Evolutionary conservation across 2,329 filamentous ascomycete genomes (phyloP).

Genomic region (Beauveria brongniartii): DNA sequence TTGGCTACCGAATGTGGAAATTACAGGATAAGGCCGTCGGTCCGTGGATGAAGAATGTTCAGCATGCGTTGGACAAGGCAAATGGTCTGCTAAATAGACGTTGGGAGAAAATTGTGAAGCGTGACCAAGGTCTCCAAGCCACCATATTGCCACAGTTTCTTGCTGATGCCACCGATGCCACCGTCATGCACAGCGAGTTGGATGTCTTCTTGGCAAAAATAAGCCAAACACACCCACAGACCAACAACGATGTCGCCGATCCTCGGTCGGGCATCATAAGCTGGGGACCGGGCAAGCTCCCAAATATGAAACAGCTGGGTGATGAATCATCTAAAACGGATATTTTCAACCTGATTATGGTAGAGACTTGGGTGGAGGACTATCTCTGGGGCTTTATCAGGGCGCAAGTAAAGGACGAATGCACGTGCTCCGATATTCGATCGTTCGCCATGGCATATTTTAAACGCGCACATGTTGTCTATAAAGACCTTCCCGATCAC

Average conservation of each 20-base stretch:
- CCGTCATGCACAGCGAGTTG: neutral
- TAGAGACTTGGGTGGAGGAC: slow-evolving; percentile 42
- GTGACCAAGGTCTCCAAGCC: neutral
- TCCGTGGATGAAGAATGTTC: slow-evolving; percentile 10
- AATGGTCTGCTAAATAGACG: neutral
- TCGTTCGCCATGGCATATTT: slow-evolving; percentile 28
- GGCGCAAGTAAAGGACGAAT: slow-evolving; percentile 11
- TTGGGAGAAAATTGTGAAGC: neutral
- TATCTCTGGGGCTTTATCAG: slow-evolving; percentile 30
- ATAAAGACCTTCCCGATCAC: slow-evolving; percentile 33
- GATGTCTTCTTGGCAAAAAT: neutral
- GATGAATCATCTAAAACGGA: neutral
- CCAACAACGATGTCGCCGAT: neutral
- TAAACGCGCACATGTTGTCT: slow-evolving; percentile 19
- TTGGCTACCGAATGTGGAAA: slow-evolving; percentile 35
- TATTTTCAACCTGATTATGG: slow-evolving; percentile 22
- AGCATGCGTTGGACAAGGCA: neutral
- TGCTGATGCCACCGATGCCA: neutral
- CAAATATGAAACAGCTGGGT: neutral
- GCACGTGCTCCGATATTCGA: slow-evolving; percentile 23
- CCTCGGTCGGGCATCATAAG: neutral
- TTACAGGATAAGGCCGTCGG: slow-evolving; percentile 17
- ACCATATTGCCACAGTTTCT: neutral
- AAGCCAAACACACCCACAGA: neutral
- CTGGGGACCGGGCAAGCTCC: neutral